Conservation (phyloP, 768 basidiomycete species). For the Suillus spraguei region DNA sequence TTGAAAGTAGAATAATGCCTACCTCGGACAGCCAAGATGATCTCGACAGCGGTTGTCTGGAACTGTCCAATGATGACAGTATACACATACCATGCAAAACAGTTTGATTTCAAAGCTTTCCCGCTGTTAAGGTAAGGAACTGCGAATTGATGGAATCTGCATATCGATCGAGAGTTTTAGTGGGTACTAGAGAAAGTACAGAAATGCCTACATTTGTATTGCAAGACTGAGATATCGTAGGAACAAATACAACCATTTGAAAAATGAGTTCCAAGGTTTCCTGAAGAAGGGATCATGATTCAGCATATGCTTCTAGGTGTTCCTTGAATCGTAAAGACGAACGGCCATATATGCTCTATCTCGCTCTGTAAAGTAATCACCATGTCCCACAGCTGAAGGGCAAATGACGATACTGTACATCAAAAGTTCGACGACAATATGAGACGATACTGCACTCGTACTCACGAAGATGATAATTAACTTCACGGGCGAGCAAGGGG, state of each 20-base stretch:
- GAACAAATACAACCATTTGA: slow-evolving; percentile 23
- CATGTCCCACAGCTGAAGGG: slow-evolving; percentile 31
- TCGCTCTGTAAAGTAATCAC: slow-evolving; percentile 28
- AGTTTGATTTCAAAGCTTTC: slow-evolving; percentile 15
- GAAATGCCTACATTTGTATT: slow-evolving; percentile 6
- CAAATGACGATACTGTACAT: slow-evolving; percentile 27
- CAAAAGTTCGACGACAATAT: not conserved
- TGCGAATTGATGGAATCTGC: slow-evolving; percentile 12
- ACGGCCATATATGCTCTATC: slow-evolving; percentile 35
- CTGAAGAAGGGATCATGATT: slow-evolving; percentile 9
- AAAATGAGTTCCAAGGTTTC: slow-evolving; percentile 18
- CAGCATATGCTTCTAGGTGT: not conserved
- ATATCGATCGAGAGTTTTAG: not conserved
- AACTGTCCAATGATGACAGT: slow-evolving; percentile 18
- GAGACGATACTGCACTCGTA: not conserved
- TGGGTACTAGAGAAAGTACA: too few relatives aligned
- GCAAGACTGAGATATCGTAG: slow-evolving; percentile 13
- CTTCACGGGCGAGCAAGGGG: not conserved
- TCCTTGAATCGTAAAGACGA: slow-evolving; percentile 1
- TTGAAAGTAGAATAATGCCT: slow-evolving; percentile 4
- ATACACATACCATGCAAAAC: slow-evolving; percentile 23
- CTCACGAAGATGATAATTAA: not conserved
- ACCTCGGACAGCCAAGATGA: slow-evolving; percentile 30
- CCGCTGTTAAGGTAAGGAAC: slow-evolving; percentile 15
- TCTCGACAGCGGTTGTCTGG: slow-evolving; percentile 22